Evolutionary conservation across 148 eudicot species (phyloP), one percentile per base, ranked within the genome.

Genomic region (Vaccinium darrowii): DNA sequence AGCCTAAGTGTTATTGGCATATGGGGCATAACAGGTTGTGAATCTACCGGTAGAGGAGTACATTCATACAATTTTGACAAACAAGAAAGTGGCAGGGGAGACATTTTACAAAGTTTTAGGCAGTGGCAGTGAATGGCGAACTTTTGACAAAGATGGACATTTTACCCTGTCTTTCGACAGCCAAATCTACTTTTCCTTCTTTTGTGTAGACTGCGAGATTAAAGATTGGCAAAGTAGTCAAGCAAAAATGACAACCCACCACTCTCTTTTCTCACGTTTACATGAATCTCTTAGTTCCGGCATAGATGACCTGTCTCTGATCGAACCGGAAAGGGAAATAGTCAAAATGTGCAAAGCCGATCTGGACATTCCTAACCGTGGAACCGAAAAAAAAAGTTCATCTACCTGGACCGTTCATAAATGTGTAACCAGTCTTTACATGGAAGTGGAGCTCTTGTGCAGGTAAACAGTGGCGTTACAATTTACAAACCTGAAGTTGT

Each of bases 71-170:
- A 9, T 23, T 19, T 47, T 30, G 54, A 19, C 53, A 23, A 49
- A 10, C 5, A 0, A 21, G 15, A 47, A 57, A 76, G 79, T 11
- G 33, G 4, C 33, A 23, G 43, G 30, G 2, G 8, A 12, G 3
- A 9, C 15, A 19, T 75, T 4, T 50, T 21, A 0, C 51, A 9
- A 50, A 18, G 30, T 13, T 11, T 23, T 1, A 36, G 39, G 30
- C 14, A 52, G 3, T 14, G 39, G 5, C 63, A 25, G 60, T 78
- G 30, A 78, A 11, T 1, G 14, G n/a, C 9, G 25, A 78, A 79
- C 81, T 79, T 79, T 79, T 79, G 65, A 79, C 81, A 25, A 79
- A 79, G 81, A 79, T 23, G 8, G 47, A 10, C 0, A 54, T 30
- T 11, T 30, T 79, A 54, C 81, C 14, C 13, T 30, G 65, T 6